These are phyloP conservation scores for Neurospora hispaniola DNA, from an alignment of 495 filamentous ascomycete genomes.

Conservation along the genomic window DNA sequence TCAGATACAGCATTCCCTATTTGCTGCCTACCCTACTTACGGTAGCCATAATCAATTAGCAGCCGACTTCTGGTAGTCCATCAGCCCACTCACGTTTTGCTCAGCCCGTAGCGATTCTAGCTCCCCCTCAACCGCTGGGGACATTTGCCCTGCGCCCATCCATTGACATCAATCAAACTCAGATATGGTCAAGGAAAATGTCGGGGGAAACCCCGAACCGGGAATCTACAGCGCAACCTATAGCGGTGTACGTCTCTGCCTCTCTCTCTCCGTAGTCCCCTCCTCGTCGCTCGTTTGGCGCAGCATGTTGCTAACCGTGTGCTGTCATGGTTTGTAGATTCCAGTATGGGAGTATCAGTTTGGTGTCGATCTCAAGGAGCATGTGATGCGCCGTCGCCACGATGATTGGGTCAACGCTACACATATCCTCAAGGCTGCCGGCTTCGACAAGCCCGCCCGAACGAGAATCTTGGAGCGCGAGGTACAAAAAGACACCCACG, in stretches of 20 bases:
- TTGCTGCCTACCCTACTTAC: neutral
- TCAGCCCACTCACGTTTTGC: neutral
- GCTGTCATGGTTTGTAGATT: constrained; percentile 47
- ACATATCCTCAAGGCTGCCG: constrained; percentile 74
- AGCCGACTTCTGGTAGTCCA: neutral
- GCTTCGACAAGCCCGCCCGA: constrained; percentile 72
- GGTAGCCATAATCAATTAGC: neutral
- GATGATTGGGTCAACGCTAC: constrained; percentile 94
- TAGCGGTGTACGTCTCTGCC: constrained; percentile 63
- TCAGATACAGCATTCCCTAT: neutral
- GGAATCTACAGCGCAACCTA: constrained; percentile 84
- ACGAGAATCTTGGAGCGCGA: constrained; percentile 93
- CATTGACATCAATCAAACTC: neutral
- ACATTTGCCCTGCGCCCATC: neutral
- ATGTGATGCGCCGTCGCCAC: constrained; percentile 79
- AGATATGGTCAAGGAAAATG: constrained; percentile 31
- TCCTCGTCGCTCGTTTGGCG: neutral
- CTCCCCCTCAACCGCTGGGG: neutral
- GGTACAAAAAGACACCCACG: constrained; percentile 89
- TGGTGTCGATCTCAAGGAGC: constrained; percentile 54
- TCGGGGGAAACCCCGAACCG: constrained; percentile 12
- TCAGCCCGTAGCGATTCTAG: neutral
- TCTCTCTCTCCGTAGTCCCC: constrained; percentile 1
- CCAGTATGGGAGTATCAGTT: constrained; percentile 86
- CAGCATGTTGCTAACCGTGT: neutral